Evolutionary conservation across 108 stramenopile species (phyloP).

Genomic region (Skeletonema potamos): DNA sequence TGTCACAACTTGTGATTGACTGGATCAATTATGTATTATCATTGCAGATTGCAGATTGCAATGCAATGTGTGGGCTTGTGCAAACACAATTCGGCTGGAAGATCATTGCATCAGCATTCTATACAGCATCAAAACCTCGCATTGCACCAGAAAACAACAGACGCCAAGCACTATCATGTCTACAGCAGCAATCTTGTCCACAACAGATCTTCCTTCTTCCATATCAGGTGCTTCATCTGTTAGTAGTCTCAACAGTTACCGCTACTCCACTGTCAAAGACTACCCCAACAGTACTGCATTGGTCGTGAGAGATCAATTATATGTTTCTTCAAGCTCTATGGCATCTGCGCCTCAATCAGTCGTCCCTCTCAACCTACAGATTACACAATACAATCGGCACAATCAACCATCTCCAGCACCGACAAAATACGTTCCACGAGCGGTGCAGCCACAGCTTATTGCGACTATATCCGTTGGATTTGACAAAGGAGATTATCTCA

Average conservation of each 20-base stretch:
- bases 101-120: too few relatives aligned
- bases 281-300: background rate
- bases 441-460: conserved; percentile 30
- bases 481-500: conserved; percentile 83
- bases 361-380: background rate
- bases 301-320: background rate
- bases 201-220: background rate
- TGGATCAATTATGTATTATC: too few relatives aligned
- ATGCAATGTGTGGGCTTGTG: too few relatives aligned
- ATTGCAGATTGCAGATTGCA: too few relatives aligned
- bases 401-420: background rate
- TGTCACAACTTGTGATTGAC: too few relatives aligned
- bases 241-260: background rate
- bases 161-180: background rate
- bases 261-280: background rate
- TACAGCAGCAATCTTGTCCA: background rate
- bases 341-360: background rate
- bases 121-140: too few relatives aligned
- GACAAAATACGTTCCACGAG: background rate
- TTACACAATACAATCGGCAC: background rate
- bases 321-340: conserved; percentile 7
- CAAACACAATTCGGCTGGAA: too few relatives aligned
- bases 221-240: background rate
- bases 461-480: conserved; percentile 83
- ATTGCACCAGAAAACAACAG: background rate